A percentile compares a stretch with the other conserved stretches of the same genome.
Evolutionary conservation across 768 basidiomycete species (phyloP).

Genomic region (Termitomyces bulborhizus): DNA sequence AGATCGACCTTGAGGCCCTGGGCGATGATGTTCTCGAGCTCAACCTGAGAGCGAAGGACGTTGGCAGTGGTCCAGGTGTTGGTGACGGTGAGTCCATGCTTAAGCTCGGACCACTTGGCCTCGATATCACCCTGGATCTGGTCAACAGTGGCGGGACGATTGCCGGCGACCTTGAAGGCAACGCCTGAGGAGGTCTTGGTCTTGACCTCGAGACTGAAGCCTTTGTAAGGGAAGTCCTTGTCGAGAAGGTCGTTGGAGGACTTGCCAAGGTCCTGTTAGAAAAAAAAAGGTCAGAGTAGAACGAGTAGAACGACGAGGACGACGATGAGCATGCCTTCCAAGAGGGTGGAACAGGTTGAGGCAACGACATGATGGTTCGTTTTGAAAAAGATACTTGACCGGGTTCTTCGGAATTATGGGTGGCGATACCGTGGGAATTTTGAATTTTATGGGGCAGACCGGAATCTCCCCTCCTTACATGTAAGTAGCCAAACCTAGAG

Average conservation of each 20-base stretch:
- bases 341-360: constrained; percentile 94
- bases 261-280: constrained; percentile 94
- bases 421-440: constrained; percentile 17
- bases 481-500: too few relatives aligned
- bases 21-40: constrained; percentile 96
- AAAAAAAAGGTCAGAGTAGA: constrained; percentile 4
- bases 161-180: constrained; percentile 89
- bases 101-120: constrained; percentile 88
- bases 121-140: constrained; percentile 88
- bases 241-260: constrained; percentile 90
- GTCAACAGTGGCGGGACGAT: constrained; percentile 65
- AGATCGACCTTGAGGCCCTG: constrained; percentile 97
- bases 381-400: constrained; percentile 10
- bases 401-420: constrained; percentile 12
- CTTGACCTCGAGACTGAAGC: constrained; percentile 75
- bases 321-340: constrained; percentile 70
- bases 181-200: constrained; percentile 86
- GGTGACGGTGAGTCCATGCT: constrained; percentile 91
- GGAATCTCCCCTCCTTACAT: not conserved
- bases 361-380: constrained; percentile 65
- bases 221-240: constrained; percentile 86
- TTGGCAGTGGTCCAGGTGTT: constrained; percentile 95
- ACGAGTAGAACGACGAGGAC: not conserved
- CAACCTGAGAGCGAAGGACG: constrained; percentile 83
- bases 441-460: constrained; percentile 12